Evolutionary conservation across 768 basidiomycete species (phyloP).

Genomic region (Tylopilus subfusipes): DNA sequence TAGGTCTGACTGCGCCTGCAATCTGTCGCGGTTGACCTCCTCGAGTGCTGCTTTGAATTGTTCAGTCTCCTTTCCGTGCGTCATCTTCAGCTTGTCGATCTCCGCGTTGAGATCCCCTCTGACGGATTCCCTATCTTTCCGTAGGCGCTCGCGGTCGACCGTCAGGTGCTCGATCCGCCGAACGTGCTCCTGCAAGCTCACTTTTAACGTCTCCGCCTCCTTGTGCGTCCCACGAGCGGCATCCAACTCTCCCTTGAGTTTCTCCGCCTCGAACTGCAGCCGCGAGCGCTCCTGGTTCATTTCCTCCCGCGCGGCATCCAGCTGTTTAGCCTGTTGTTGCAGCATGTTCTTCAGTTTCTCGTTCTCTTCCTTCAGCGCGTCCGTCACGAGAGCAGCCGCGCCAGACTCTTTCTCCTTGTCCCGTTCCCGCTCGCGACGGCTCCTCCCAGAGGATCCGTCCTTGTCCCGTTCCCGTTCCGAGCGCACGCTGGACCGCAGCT

Average conservation of each 20-base stretch:
- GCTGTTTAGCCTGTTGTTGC: conserved; percentile 18
- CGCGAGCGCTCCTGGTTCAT: conserved; percentile 9
- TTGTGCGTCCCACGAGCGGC: conserved; percentile 1
- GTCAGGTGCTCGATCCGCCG: conserved; percentile 20
- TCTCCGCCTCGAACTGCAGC: conserved; percentile 10
- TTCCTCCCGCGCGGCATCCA: conserved; percentile 8
- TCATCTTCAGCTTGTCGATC: conserved; percentile 19
- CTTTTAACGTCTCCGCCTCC: conserved; percentile 17
- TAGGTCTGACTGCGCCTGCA: conserved; percentile 21
- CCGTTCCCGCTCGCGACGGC: conserved; percentile 18
- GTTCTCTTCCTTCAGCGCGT: conserved; percentile 23
- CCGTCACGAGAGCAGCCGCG: not conserved
- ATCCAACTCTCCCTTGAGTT: conserved; percentile 13
- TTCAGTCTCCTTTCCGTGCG: conserved; percentile 14
- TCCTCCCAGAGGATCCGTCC: conserved; percentile 13
- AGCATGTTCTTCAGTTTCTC: conserved; percentile 21
- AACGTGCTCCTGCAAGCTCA: conserved; percentile 17
- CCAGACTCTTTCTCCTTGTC: conserved; percentile 13
- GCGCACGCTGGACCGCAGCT: conserved; percentile 11
- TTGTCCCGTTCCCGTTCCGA: conserved; percentile 14
- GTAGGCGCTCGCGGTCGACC: conserved; percentile 23
- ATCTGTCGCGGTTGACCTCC: conserved; percentile 22
- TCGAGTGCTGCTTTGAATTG: conserved; percentile 21
- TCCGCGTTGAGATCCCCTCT: conserved; percentile 16
- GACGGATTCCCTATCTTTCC: conserved; percentile 23